These are phyloP conservation scores for Cladophialophora carrionii DNA, from an alignment of 2,329 filamentous ascomycete species.

Conservation along the genomic window DNA sequence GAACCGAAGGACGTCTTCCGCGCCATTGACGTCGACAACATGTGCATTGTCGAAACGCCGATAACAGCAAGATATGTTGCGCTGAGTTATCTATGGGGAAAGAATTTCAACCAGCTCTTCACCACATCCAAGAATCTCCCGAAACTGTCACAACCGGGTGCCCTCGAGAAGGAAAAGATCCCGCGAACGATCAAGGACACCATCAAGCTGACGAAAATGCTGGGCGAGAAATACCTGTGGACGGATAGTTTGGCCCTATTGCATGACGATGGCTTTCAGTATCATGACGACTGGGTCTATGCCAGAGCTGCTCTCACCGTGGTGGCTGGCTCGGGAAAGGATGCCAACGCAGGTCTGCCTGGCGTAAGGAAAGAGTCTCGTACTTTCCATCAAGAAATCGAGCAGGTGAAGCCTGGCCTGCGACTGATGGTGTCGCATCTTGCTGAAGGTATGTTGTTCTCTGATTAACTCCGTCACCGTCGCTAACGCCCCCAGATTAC, in stretches of 20 bases:
- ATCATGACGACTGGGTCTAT: slow-evolving; percentile 40
- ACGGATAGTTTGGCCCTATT: slow-evolving; percentile 38
- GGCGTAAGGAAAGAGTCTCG: slow-evolving; percentile 38
- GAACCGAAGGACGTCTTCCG: slow-evolving; percentile 34
- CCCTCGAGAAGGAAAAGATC: slow-evolving; percentile 36
- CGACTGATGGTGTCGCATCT: slow-evolving; percentile 39
- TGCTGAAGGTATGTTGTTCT: slow-evolving; percentile 32
- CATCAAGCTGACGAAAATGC: slow-evolving; percentile 37
- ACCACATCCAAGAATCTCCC: slow-evolving; percentile 37
- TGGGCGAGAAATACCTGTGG: slow-evolving; percentile 39
- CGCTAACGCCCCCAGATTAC: slow-evolving; percentile 31
- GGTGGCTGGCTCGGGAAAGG: slow-evolving; percentile 36
- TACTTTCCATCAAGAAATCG: slow-evolving; percentile 38
- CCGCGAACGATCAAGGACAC: slow-evolving; percentile 39
- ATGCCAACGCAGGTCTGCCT: slow-evolving; percentile 39
- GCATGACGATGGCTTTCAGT: slow-evolving; percentile 39
- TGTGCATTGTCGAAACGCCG: slow-evolving; percentile 36
- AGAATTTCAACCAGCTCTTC: slow-evolving; percentile 38
- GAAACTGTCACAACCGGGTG: slow-evolving; percentile 34
- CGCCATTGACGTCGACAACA: slow-evolving; percentile 37
- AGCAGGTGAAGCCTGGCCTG: slow-evolving; percentile 36
- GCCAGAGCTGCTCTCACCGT: slow-evolving; percentile 35
- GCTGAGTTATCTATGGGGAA: slow-evolving; percentile 40
- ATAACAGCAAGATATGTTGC: slow-evolving; percentile 37
- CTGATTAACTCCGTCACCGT: neutral